phyloP scores from a whole-genome alignment of 2,329 filamentous ascomycete genomes.

The Paecilomyces formosus region DNA sequence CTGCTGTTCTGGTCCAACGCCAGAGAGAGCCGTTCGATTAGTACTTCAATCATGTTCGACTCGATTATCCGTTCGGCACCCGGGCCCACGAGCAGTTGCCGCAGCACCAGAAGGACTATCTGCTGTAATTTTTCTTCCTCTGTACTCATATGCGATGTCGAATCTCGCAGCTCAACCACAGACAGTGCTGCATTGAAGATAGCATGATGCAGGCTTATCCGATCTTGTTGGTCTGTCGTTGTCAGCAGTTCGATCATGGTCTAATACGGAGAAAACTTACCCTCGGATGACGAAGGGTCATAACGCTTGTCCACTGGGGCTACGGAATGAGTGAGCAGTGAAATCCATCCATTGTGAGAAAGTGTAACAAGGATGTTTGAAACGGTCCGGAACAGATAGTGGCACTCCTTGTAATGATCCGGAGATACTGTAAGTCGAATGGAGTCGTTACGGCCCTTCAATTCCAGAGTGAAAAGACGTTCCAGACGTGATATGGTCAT shows the following conservation, averaged over 20 bases:
- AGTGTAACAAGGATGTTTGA: conserved; percentile 64
- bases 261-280: conserved; percentile 18
- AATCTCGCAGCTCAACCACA: conserved; percentile 17
- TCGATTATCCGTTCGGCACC: conserved; percentile 30
- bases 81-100: conserved; percentile 32
- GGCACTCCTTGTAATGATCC: conserved; percentile 66
- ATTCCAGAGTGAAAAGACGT: conserved; percentile 18
- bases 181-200: conserved; percentile 24
- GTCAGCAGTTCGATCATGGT: conserved; percentile 1
- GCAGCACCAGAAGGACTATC: conserved; percentile 61
- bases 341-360: conserved; percentile 62
- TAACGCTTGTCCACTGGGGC: conserved; percentile 41
- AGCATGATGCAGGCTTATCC: conserved; percentile 23
- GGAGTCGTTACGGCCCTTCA: conserved; percentile 10
- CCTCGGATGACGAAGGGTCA: conserved; percentile 42
- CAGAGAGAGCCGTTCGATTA: conserved; percentile 61
- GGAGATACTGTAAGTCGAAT: conserved; percentile 31
- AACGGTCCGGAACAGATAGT: conserved; percentile 71
- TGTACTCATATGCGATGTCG: conserved; percentile 28
- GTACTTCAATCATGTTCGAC: conserved; percentile 57
- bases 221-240: conserved; percentile 15
- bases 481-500: conserved; percentile 28
- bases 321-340: conserved; percentile 57
- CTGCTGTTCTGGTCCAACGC: conserved; percentile 57
- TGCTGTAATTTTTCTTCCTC: conserved; percentile 63